Conservation (phyloP, 148 eudicot genomes). For the Persicaria maculosa region DNA sequence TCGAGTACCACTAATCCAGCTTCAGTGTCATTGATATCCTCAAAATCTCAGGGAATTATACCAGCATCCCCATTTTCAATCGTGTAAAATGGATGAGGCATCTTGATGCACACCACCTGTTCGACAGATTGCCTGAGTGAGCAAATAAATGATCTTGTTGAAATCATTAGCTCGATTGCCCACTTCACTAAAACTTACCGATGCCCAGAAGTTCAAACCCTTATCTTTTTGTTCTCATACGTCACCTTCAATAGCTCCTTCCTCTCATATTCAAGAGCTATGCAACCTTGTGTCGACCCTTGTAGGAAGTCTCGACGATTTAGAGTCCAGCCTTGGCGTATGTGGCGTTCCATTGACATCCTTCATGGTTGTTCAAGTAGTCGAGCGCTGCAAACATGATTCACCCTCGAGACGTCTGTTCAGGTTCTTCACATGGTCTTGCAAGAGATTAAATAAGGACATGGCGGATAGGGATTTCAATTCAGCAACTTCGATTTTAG, state of each 20-base stretch:
- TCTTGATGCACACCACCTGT: background rate
- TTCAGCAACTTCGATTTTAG: too few relatives aligned
- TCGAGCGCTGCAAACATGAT: constrained; percentile 43
- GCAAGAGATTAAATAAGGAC: constrained; percentile 27
- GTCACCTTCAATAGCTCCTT: constrained; percentile 16
- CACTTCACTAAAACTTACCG: constrained; percentile 16
- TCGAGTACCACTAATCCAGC: too few relatives aligned
- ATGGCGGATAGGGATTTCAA: constrained; percentile 41
- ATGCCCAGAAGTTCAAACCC: constrained; percentile 20
- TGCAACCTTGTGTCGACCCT: constrained; percentile 37
- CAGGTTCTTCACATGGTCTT: constrained; percentile 58
- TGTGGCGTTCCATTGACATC: constrained; percentile 27
- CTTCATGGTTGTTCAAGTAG: constrained; percentile 36
- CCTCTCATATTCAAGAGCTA: constrained; percentile 24
- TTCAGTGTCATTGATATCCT: too few relatives aligned
- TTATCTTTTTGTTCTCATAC: constrained; percentile 16
- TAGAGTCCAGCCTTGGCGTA: constrained; percentile 38
- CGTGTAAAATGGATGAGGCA: too few relatives aligned
- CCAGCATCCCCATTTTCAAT: too few relatives aligned
- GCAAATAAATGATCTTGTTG: background rate
- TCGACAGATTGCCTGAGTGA: background rate
- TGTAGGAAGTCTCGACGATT: constrained; percentile 44
- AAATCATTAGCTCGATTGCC: constrained; percentile 10
- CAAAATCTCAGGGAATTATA: too few relatives aligned
- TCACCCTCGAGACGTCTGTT: constrained; percentile 30